A percentile compares a stretch with the other conserved stretches of the same genome.
Evolutionary conservation across 768 basidiomycete species (phyloP).

Genomic region (Suillus weaverae): DNA sequence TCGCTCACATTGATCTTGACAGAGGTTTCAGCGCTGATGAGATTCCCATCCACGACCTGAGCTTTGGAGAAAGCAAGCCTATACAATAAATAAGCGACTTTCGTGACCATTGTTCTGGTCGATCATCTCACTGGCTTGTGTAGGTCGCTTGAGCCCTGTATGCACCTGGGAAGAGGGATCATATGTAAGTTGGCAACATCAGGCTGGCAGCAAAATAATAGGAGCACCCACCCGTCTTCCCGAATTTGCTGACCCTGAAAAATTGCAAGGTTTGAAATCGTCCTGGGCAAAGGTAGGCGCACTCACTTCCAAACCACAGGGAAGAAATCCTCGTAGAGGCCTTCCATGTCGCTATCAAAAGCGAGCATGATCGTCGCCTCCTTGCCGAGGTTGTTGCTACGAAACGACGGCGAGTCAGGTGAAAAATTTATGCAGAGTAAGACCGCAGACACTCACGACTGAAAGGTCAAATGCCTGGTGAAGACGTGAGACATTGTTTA

Average conservation of each 20-base stretch:
- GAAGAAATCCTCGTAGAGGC: background rate
- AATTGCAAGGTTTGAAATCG: background rate
- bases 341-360: background rate
- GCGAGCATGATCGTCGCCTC: background rate
- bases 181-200: background rate
- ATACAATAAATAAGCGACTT: background rate
- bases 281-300: background rate
- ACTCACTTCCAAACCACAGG: constrained; percentile 2
- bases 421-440: background rate
- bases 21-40: no score
- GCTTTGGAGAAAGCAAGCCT: background rate
- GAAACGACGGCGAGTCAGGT: background rate
- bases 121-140: background rate
- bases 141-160: background rate
- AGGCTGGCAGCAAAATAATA: no score
- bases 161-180: background rate
- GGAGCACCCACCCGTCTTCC: background rate
- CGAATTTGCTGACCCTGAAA: background rate
- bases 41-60: background rate
- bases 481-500: background rate
- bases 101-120: background rate
- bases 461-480: background rate
- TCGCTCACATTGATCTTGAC: background rate
- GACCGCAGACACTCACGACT: background rate
- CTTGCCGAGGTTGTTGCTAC: background rate